A percentile compares a stretch with the other conserved stretches of the same genome.
phyloP scores from a whole-genome alignment of 208 protist species.

The Acanthamoeba healyi region DNA sequence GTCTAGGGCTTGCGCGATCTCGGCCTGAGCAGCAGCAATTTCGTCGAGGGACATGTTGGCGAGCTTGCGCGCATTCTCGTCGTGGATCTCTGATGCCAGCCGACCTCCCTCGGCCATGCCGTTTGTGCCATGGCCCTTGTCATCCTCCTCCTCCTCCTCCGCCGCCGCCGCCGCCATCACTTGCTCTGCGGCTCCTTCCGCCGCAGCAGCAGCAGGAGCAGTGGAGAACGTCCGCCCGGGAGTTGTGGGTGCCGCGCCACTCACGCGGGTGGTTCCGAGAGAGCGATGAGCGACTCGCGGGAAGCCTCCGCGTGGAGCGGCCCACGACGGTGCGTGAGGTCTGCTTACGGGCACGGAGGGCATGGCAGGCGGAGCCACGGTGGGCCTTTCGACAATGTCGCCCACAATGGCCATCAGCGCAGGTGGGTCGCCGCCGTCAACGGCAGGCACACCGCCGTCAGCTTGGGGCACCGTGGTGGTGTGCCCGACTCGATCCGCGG shows the following conservation, averaged over 20 bases:
- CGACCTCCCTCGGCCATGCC: background rate
- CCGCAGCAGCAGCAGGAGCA: no score
- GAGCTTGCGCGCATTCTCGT: conserved; percentile 28
- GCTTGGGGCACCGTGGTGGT: background rate
- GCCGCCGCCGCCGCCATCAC: no score
- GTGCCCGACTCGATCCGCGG: background rate
- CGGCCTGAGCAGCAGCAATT: background rate
- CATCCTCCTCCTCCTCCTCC: no score
- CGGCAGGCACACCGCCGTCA: no score
- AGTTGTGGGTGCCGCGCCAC: no score
- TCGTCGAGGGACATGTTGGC: conserved; percentile 13
- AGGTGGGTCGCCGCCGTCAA: background rate
- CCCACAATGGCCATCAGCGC: background rate
- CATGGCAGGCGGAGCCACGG: background rate
- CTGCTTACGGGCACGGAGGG: background rate
- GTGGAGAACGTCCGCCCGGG: no score
- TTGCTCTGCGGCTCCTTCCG: no score
- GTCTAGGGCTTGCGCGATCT: conserved; percentile 7
- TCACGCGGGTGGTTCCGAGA: background rate
- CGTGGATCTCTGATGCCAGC: background rate
- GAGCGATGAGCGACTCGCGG: background rate
- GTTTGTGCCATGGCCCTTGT: no score
- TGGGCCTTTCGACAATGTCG: conserved; percentile 1
- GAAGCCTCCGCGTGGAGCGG: background rate
- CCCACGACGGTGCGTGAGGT: background rate